Evolutionary conservation across 106 monocot species (phyloP).

Genomic region (Apostasia shenzhenica): DNA sequence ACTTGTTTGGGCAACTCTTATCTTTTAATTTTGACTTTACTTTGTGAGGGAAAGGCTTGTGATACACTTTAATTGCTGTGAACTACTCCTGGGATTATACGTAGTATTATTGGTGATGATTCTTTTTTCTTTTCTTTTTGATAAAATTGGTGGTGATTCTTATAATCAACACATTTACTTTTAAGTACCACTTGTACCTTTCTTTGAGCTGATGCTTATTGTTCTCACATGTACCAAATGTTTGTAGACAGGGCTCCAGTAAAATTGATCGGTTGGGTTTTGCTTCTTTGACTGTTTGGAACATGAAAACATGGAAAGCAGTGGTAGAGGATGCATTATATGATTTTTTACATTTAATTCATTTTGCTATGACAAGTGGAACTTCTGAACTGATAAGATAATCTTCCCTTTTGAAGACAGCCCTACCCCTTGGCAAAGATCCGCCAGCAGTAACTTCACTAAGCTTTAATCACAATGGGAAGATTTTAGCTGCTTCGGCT

Average conservation of each 20-base stretch:
- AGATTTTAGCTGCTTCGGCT: conserved; percentile 90
- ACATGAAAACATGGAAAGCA: conserved; percentile 88
- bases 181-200: background rate
- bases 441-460: conserved; percentile 93
- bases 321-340: conserved; percentile 27
- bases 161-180: too few relatives aligned
- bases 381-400: conserved; percentile 9
- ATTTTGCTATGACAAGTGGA: background rate
- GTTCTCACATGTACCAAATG: background rate
- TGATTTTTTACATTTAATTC: background rate
- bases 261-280: conserved; percentile 60
- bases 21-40: background rate
- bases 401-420: conserved; percentile 54
- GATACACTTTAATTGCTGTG: background rate
- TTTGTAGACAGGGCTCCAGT: conserved; percentile 36
- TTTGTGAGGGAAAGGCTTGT: background rate
- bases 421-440: conserved; percentile 93
- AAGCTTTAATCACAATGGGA: conserved; percentile 96
- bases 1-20: conserved; percentile 1
- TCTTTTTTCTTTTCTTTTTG: too few relatives aligned
- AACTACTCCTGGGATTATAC: too few relatives aligned
- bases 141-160: too few relatives aligned
- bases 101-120: too few relatives aligned
- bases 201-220: background rate
- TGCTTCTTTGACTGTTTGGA: conserved; percentile 92